Base-by-base conservation (phyloP, 495 filamentous ascomycete species). In the Aspergillus homomorphus region DNA sequence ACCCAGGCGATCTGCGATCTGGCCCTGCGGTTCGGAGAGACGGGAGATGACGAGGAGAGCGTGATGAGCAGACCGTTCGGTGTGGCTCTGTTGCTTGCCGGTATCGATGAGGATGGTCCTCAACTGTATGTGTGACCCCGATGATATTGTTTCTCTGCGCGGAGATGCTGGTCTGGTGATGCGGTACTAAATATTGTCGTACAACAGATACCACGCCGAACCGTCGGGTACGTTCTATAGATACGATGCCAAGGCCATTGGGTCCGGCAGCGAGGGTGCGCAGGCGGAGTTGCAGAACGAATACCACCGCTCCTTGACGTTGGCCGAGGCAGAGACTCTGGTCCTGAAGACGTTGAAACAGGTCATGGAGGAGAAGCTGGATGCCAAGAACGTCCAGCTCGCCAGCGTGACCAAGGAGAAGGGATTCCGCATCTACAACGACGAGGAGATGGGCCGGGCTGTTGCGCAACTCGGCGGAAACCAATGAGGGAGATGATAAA, bases 281-380 rank as follows among this genome's bases (percentile, higher is more conserved):
- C 94, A 98, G 77, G 94, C 93, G 8, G 94, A 98, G 73, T 77
- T 98, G 74, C 94, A 98, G 76, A 96, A 96, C 63, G 94, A 97
- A 74, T 98, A 96, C 69, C 94, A 98, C 78, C 96, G 93, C 81
- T 97, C 93, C 46, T 82, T 98, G 62, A 96, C 93, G 53, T 88
- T 98, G 59, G 77, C 82, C 49, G 94, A 98, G 72, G 94, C 94
- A 20, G 94, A 98, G 77, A 89, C 91, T 2, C 77, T 98, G 63
- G 95, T 98, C 30, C 80, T 98, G 63, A 97, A 97, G 85, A 98
- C 94, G 41, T 75, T 98, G 73, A 98, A 98, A 82, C 94, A 98
- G 78, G 94, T 98, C 53, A 98, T 98, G 94, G 94, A 98, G 78
- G 94, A 98, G 85, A 98, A 98, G 80, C 84, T 98, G 53, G 94